Conservation (phyloP, 768 basidiomycete genomes). For the Amanita pallidorosea region DNA sequence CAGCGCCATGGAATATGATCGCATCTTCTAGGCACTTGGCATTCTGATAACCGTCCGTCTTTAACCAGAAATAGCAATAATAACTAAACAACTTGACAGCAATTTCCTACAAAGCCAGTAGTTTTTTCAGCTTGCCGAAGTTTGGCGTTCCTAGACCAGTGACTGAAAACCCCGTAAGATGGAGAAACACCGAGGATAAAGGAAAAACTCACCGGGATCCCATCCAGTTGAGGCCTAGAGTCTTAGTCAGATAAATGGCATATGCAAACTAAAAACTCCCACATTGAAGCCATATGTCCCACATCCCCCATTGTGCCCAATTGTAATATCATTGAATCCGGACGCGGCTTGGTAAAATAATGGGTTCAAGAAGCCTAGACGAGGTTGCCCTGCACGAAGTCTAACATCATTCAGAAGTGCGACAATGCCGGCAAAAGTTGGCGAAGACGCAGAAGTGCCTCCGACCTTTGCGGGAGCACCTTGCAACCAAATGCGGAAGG, state of each 20-base stretch:
- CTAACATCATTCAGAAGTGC: slow-evolving; percentile 59
- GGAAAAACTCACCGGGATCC: slow-evolving; percentile 38
- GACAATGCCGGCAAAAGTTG: slow-evolving; percentile 53
- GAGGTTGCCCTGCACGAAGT: slow-evolving; percentile 23
- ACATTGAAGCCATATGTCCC: slow-evolving; percentile 60
- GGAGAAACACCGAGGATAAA: not conserved
- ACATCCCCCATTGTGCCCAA: slow-evolving; percentile 47
- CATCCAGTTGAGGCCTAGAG: slow-evolving; percentile 39
- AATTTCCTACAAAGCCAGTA: slow-evolving; percentile 9
- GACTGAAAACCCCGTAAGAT: slow-evolving; percentile 18
- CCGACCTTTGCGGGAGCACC: slow-evolving; percentile 29
- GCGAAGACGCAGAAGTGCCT: slow-evolving; percentile 59
- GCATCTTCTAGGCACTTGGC: no score
- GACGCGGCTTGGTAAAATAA: slow-evolving; percentile 18
- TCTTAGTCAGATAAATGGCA: not conserved
- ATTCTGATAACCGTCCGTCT: no score
- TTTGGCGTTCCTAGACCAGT: slow-evolving; percentile 50
- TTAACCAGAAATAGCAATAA: no score
- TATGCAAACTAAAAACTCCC: slow-evolving; percentile 9
- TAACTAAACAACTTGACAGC: no score
- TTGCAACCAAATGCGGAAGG: slow-evolving; percentile 36
- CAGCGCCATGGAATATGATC: no score
- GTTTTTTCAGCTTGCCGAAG: slow-evolving; percentile 31
- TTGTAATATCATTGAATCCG: slow-evolving; percentile 48
- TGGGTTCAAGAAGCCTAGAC: slow-evolving; percentile 64